Conservation (phyloP, 2,329 filamentous ascomycete species). For the Aspergillus sp. region DNA sequence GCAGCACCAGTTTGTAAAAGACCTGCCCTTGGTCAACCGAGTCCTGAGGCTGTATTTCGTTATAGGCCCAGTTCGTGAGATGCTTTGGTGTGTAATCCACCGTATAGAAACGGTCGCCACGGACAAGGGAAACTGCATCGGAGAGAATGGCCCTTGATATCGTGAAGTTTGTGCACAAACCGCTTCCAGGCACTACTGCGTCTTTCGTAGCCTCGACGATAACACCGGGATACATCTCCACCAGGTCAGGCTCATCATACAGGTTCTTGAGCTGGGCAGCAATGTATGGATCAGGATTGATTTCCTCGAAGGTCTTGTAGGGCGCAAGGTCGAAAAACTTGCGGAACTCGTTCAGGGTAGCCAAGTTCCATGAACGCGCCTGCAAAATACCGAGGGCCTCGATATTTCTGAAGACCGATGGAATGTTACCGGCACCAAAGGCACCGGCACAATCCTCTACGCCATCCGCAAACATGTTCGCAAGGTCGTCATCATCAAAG, state of each 20-base stretch:
- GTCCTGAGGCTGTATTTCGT: conserved; percentile 46
- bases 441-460: conserved; percentile 63
- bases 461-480: conserved; percentile 56
- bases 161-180: conserved; percentile 53
- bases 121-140: conserved; percentile 50
- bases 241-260: conserved; percentile 55
- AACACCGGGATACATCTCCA: conserved; percentile 62
- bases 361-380: conserved; percentile 62
- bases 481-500: conserved; percentile 62
- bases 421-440: conserved; percentile 63
- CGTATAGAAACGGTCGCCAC: conserved; percentile 52
- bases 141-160: conserved; percentile 48
- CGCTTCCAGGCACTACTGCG: conserved; percentile 50
- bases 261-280: conserved; percentile 48
- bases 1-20: conserved; percentile 55
- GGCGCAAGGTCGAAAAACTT: conserved; percentile 55
- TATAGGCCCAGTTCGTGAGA: conserved; percentile 51
- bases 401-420: conserved; percentile 60
- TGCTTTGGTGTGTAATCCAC: conserved; percentile 48
- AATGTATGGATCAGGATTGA: conserved; percentile 54
- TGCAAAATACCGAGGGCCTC: conserved; percentile 66
- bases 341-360: conserved; percentile 60
- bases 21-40: conserved; percentile 52
- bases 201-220: conserved; percentile 60
- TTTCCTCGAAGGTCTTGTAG: conserved; percentile 54